These are phyloP conservation scores for Boletus speciosus DNA, from an alignment of 768 basidiomycete genomes.

Conservation along the genomic window DNA sequence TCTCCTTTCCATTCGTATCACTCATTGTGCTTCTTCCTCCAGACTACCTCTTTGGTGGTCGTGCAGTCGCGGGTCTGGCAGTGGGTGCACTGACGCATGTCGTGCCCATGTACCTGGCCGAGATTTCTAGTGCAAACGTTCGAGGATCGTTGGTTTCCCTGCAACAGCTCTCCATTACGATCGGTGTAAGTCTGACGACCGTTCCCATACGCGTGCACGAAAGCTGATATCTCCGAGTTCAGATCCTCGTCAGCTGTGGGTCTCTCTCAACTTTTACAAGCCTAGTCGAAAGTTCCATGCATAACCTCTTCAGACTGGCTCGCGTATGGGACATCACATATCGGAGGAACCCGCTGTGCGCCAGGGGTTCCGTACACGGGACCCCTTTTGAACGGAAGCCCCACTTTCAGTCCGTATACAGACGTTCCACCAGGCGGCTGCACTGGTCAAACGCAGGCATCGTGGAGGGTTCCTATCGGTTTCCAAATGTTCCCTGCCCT, in stretches of 20 bases:
- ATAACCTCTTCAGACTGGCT: slow-evolving; percentile 26
- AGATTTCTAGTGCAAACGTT: slow-evolving; percentile 38
- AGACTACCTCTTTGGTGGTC: slow-evolving; percentile 30
- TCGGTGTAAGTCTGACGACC: slow-evolving; percentile 27
- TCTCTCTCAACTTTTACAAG: background rate
- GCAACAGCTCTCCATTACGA: slow-evolving; percentile 35
- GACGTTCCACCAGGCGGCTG: slow-evolving; percentile 33
- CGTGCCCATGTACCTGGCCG: slow-evolving; percentile 36
- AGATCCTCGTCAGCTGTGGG: slow-evolving; percentile 34
- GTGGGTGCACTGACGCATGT: slow-evolving; percentile 23
- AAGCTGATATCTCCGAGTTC: background rate
- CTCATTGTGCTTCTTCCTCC: background rate
- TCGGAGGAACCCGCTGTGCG: slow-evolving; percentile 32
- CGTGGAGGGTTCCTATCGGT: slow-evolving; percentile 36
- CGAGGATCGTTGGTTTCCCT: slow-evolving; percentile 37
- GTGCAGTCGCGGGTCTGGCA: slow-evolving; percentile 22
- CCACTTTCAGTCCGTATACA: slow-evolving; percentile 26
- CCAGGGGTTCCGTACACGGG: slow-evolving; percentile 28
- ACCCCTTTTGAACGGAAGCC: slow-evolving; percentile 30
- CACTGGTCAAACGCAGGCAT: slow-evolving; percentile 30
- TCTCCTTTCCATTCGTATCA: background rate
- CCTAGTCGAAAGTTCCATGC: background rate
- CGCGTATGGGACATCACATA: slow-evolving; percentile 32
- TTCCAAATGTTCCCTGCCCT: slow-evolving; percentile 39
- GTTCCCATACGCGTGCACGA: background rate